phyloP scores from a whole-genome alignment of 257 asterid species.

The Anisodus tanguticus region DNA sequence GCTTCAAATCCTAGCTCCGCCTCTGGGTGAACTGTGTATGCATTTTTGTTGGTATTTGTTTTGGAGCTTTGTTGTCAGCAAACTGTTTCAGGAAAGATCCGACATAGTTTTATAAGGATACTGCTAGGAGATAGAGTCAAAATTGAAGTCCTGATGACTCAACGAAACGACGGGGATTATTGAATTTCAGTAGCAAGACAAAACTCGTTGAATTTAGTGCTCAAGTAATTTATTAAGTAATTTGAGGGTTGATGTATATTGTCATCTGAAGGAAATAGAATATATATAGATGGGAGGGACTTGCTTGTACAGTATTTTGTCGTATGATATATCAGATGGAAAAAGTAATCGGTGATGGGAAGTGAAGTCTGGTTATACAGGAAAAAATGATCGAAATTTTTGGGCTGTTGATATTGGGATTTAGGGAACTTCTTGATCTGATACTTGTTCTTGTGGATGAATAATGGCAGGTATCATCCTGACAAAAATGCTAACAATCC shows the following conservation, averaged over 20 bases:
- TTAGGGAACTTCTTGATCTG: slow-evolving; percentile 1
- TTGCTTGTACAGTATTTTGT: not conserved
- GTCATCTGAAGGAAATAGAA: not conserved
- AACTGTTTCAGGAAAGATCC: too few relatives aligned
- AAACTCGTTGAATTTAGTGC: not conserved
- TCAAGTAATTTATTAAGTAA: slow-evolving; percentile 2
- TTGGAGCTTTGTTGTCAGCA: not conserved
- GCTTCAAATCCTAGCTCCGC: too few relatives aligned
- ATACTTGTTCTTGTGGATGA: slow-evolving; percentile 30
- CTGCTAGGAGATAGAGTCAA: too few relatives aligned
- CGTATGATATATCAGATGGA: not conserved
- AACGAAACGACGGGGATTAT: not conserved
- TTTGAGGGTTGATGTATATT: not conserved
- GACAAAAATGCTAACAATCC: slow-evolving; percentile 98
- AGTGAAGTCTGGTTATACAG: not conserved
- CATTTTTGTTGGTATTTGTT: not conserved
- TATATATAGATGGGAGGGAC: not conserved
- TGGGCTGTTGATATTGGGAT: not conserved
- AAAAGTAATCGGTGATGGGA: not conserved
- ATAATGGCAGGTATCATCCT: slow-evolving; percentile 86
- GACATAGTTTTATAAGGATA: too few relatives aligned
- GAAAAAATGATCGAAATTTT: not conserved
- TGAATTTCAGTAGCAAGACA: not conserved
- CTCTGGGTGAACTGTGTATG: not conserved
- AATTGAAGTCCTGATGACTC: too few relatives aligned